Evolutionary conservation across 306 rosid genomes (phyloP).

Genomic region (Adenanthera pavonina): DNA sequence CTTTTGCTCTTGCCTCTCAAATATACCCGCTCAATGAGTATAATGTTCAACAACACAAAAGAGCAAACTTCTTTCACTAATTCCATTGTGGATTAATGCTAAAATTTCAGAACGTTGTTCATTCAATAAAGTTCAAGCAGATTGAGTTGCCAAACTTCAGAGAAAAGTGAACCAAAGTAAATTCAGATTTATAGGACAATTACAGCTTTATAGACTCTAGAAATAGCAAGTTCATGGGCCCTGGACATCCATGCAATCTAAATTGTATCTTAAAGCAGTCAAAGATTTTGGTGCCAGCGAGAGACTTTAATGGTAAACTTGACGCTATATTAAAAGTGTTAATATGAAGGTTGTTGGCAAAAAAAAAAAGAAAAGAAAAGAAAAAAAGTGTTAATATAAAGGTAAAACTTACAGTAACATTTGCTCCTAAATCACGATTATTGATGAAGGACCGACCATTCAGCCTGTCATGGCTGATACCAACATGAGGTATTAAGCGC

Average conservation of each 20-base stretch:
- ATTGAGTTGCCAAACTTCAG: background rate
- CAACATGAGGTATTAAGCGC: slow-evolving; percentile 79
- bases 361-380: too few relatives aligned
- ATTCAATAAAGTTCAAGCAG: slow-evolving; percentile 3
- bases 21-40: background rate
- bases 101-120: slow-evolving; percentile 1
- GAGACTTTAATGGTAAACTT: slow-evolving; percentile 34
- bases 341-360: slow-evolving; percentile 10
- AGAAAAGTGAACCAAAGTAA: background rate
- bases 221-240: background rate
- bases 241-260: slow-evolving; percentile 17
- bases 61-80: background rate
- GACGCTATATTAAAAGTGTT: slow-evolving; percentile 24
- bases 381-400: slow-evolving; percentile 14
- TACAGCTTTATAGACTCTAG: slow-evolving; percentile 3
- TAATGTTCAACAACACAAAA: slow-evolving; percentile 27
- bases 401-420: slow-evolving; percentile 86
- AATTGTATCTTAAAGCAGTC: slow-evolving; percentile 14
- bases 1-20: background rate
- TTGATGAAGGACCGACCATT: slow-evolving; percentile 82
- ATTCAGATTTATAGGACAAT: slow-evolving; percentile 14
- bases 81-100: slow-evolving; percentile 10
- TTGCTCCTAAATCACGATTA: slow-evolving; percentile 65
- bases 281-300: slow-evolving; percentile 26
- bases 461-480: slow-evolving; percentile 86